phyloP scores from a whole-genome alignment of 805 yeast genomes.

The Sugiyamaella qingdaonensis region DNA sequence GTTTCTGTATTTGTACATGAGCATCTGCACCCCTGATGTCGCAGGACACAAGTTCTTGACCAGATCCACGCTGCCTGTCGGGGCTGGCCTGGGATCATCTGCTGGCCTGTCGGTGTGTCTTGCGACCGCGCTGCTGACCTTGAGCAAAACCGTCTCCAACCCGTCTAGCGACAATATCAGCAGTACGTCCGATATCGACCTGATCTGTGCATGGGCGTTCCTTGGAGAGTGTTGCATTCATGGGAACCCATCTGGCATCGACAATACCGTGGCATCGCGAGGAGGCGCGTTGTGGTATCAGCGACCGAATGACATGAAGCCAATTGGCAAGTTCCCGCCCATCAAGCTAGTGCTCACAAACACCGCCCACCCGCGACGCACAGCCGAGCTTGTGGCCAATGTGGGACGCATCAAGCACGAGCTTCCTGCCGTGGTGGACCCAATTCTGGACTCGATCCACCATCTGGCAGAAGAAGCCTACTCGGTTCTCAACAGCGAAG shows the following conservation, averaged over 20 bases:
- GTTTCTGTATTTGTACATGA: slow-evolving; percentile 71
- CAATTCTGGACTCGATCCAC: slow-evolving; percentile 74
- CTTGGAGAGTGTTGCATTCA: slow-evolving; percentile 94
- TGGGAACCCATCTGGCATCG: slow-evolving; percentile 96
- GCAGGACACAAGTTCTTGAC: slow-evolving; percentile 59
- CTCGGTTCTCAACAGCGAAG: slow-evolving; percentile 45
- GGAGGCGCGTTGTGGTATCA: slow-evolving; percentile 95
- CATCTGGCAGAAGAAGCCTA: slow-evolving; percentile 70
- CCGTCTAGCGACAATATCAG: not conserved
- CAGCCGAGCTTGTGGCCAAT: slow-evolving; percentile 74
- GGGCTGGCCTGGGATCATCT: slow-evolving; percentile 95
- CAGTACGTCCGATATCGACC: slow-evolving; percentile 30
- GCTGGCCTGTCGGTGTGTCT: slow-evolving; percentile 86
- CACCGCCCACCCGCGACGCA: slow-evolving; percentile 81
- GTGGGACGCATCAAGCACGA: slow-evolving; percentile 56
- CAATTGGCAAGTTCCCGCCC: slow-evolving; percentile 70
- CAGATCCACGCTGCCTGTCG: slow-evolving; percentile 84
- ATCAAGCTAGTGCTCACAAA: slow-evolving; percentile 73
- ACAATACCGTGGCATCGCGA: slow-evolving; percentile 90
- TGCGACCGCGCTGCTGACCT: slow-evolving; percentile 58
- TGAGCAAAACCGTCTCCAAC: slow-evolving; percentile 8
- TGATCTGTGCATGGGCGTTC: slow-evolving; percentile 81
- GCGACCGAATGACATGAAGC: slow-evolving; percentile 53
- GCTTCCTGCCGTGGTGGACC: slow-evolving; percentile 51
- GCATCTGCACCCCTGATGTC: slow-evolving; percentile 45